Percentiles rank a stretch among this genome's conserved stretches.
These are phyloP conservation scores for Tillandsia fasciculata DNA, from an alignment of 176 grass and related monocot species.

Conservation along the genomic window DNA sequence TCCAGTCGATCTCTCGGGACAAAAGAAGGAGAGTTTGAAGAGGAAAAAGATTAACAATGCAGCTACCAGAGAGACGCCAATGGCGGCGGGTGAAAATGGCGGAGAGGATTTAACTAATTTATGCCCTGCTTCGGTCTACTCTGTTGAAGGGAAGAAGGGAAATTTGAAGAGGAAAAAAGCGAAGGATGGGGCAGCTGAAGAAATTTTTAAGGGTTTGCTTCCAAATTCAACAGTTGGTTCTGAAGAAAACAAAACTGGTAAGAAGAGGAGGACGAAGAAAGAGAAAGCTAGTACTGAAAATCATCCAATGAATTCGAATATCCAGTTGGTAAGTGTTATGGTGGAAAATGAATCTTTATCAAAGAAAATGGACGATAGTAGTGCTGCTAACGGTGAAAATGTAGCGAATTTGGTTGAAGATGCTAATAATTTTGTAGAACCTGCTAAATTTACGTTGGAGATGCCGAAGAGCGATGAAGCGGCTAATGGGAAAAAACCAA, in stretches of 20 bases:
- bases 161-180: neutral
- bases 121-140: neutral
- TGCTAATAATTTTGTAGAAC: neutral
- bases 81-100: neutral
- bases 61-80: too few species aligned
- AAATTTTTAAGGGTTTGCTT: neutral
- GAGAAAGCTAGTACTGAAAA: neutral
- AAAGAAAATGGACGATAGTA: neutral
- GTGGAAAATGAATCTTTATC: conserved; percentile 1
- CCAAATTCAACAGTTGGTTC: conserved; percentile 3
- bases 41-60: neutral
- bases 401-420: neutral
- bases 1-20: neutral
- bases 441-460: neutral
- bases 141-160: neutral
- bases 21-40: neutral
- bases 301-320: neutral
- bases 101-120: neutral
- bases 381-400: conserved; percentile 1
- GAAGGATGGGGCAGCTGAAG: neutral
- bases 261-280: conserved; percentile 4
- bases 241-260: neutral
- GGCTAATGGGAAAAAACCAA: conserved; percentile 3
- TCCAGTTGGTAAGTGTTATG: neutral
- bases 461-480: neutral